These are phyloP conservation scores for Saccharomyces hybrid DNA, from an alignment of 1,139 yeast genomes.

Conservation along the genomic window DNA sequence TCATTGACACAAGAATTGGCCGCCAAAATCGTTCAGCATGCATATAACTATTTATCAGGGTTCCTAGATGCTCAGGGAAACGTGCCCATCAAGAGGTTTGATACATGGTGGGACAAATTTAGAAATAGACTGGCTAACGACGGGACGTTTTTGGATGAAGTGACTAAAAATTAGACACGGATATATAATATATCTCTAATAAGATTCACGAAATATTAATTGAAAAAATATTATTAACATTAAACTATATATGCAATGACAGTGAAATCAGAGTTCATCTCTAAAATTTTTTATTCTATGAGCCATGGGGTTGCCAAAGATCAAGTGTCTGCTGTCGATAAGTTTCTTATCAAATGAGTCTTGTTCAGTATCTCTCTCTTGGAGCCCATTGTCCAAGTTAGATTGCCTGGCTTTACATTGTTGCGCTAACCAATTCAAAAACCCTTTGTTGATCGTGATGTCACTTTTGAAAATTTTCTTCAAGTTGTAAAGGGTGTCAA, in stretches of 20 bases:
- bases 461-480: constrained; percentile 21
- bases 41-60: constrained; percentile 82
- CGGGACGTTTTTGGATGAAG: constrained; percentile 65
- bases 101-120: constrained; percentile 95
- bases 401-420: constrained; percentile 40
- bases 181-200: neutral
- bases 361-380: constrained; percentile 27
- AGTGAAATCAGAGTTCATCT: constrained; percentile 16
- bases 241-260: constrained; percentile 2
- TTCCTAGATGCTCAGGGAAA: constrained; percentile 70
- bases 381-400: constrained; percentile 20
- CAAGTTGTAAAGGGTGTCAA: constrained; percentile 38
- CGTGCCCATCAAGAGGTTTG: constrained; percentile 83
- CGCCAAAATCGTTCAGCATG: constrained; percentile 81
- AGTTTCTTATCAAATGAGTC: constrained; percentile 40
- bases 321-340: constrained; percentile 54
- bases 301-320: constrained; percentile 77
- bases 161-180: constrained; percentile 18
- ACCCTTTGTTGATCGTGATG: constrained; percentile 28
- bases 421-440: constrained; percentile 56
- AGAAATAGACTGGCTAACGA: constrained; percentile 64
- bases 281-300: constrained; percentile 27
- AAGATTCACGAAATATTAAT: neutral
- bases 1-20: constrained; percentile 48
- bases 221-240: neutral